A percentile compares a stretch with the other conserved stretches of the same genome.
Conservation (phyloP, 2,329 filamentous ascomycete genomes). For the Fusarium compactum region DNA sequence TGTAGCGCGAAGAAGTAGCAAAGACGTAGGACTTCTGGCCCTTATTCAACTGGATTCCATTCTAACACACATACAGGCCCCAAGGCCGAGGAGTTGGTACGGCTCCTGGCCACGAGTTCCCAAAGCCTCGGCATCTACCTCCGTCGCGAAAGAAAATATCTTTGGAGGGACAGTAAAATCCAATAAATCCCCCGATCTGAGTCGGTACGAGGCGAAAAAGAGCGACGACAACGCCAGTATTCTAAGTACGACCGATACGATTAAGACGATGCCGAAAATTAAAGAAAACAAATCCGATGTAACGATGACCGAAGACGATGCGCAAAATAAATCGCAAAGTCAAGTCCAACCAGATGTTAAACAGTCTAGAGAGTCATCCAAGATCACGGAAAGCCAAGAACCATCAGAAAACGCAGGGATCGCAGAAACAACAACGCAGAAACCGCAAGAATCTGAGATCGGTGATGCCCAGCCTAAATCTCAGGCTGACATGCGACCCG, state of each 20-base stretch:
- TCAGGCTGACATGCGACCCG: constrained; percentile 1
- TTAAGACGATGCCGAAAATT: constrained; percentile 44
- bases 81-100: constrained; percentile 71
- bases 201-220: constrained; percentile 62
- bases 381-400: constrained; percentile 4
- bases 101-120: constrained; percentile 68
- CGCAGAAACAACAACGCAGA: constrained; percentile 8
- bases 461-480: constrained; percentile 10
- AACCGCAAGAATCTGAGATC: constrained; percentile 5
- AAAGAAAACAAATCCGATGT: constrained; percentile 42
- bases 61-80: constrained; percentile 54
- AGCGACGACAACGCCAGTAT: constrained; percentile 51
- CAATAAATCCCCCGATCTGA: constrained; percentile 61
- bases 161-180: constrained; percentile 66
- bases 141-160: constrained; percentile 71
- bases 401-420: constrained; percentile 4
- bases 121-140: constrained; percentile 70
- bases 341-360: constrained; percentile 17
- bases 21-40: constrained; percentile 28
- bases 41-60: not conserved
- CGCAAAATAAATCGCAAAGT: constrained; percentile 22
- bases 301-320: constrained; percentile 28
- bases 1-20: constrained; percentile 15
- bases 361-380: constrained; percentile 1
- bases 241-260: constrained; percentile 43